Base-by-base conservation (phyloP, 441 rosid species). In the Bruguiera hainesii region DNA sequence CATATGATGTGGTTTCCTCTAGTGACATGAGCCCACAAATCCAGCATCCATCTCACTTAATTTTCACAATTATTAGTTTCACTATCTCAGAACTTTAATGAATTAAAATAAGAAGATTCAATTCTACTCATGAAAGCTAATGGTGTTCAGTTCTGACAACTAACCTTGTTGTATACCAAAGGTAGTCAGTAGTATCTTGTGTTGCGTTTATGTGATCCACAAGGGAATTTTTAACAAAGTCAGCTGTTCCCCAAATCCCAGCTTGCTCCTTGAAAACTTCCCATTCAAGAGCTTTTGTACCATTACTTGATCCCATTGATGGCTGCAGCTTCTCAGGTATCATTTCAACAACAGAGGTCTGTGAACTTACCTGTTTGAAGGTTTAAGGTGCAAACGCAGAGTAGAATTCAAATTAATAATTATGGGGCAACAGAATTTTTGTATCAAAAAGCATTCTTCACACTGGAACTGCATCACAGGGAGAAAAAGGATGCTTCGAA, bases 81-180 rank as follows among this genome's bases (percentile, higher is more conserved):
- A 42, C 48, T 42, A 42, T 42, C 15, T 42, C 18, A 11, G 15
- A 42, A 42, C 18, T 42, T 11, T 13, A 42, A 42, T 13, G 1
- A 42, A 3, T 39, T 11, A 3, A 39, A 39, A 39, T 39, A 10
- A 39, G 48, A 13, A 39, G 48, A 39, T 13, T 42, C 18, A 42
- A 42, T 42, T 42, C 18, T 42, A 11, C 48, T 42, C 48, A 42
- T 42, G 48, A 42, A 11, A 42, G 50, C 51, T 23, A 19, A 37
- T 30, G 59, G 20, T 39, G 51, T 71, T 71, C 66, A 46, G 52
- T 26, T 21, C 29, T 63, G 61, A 76, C 67, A 13, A 60, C 57
- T 64, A 74, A 95, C 99, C 97, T 95, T 80, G 89, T 90, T 64
- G 86, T 92, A 75, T 87, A 88, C 99, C 99, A 95, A 61, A 95